Evolutionary conservation across 805 yeast species (phyloP), one percentile per base, ranked within the genome.

Genomic region (Teunomyces atbi): DNA sequence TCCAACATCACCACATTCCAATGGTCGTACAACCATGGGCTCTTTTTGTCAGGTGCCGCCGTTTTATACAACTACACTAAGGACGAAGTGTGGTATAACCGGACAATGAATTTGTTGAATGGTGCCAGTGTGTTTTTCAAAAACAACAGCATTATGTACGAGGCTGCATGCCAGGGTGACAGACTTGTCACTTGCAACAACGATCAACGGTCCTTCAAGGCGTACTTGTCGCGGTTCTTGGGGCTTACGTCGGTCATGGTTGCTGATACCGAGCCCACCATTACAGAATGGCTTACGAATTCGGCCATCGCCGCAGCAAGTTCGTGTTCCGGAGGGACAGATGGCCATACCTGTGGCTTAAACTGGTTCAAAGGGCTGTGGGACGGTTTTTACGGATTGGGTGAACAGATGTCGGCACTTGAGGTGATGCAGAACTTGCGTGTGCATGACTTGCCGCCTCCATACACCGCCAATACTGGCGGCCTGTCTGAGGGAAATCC

Each of bases 151-250:
- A 69, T 88, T 41, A 76, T 89, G 81, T 86, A 76, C 59, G 98
- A 91, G 63, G 84, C 85, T 5, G 89, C 96, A 1, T 91, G 97
- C 66, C 95, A 88, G 71, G 72, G 74, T 13, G 54, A 69, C 1
- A 64, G 63, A 20, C 3, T 13, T 15, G 20, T 30, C 16, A 71
- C 75, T 33, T 91, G 98, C 73, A 80, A 88, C 66, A 84, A 80
- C 45, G 97, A 91, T 72, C 96, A 91, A 73, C 76, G 96, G 49
- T 82, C 94, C n/a, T 91, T 92, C 77, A 89, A 87, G 71, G 96
- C 96, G 1, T 86, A 84, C 56, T 77, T 88, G 55, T 62, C 89
- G 1, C 73, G 96, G 46, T 83, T 83, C 62, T 64, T 91, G 61
- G 94, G 90, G 1, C 67, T 80, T 45, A 84, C 96, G 1, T 82